These are phyloP conservation scores for Ampelocalamus luodianensis DNA, from an alignment of 176 grass and related monocot species.

Conservation along the genomic window DNA sequence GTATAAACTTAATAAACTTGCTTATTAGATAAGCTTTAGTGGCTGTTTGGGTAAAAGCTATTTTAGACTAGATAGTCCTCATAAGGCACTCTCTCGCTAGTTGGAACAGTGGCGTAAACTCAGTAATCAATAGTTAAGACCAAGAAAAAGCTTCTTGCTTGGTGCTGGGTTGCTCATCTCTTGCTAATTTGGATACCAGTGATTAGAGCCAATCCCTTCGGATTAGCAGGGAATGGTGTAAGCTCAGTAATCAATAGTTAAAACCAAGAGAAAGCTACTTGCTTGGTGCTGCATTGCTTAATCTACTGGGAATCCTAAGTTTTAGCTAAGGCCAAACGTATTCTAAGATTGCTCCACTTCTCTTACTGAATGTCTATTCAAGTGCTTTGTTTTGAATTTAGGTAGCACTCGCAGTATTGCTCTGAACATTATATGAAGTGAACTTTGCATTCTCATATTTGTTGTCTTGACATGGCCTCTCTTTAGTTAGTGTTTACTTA, in stretches of 20 bases:
- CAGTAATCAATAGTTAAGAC: background rate
- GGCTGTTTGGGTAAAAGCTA: background rate
- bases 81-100: background rate
- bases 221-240: too few relatives aligned
- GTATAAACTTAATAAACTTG: background rate
- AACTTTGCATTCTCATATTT: background rate
- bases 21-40: background rate
- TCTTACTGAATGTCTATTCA: background rate
- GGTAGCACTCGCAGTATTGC: background rate
- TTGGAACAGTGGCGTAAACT: background rate
- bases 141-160: background rate
- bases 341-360: background rate
- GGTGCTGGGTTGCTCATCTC: background rate
- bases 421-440: background rate
- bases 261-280: too few relatives aligned
- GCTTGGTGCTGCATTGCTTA: background rate
- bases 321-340: background rate
- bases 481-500: background rate
- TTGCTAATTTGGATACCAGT: background rate
- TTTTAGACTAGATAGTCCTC: too few relatives aligned
- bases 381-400: conserved; percentile 3
- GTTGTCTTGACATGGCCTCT: background rate
- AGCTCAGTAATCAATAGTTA: too few relatives aligned
- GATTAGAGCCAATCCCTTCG: background rate
- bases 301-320: background rate